Evolutionary conservation across 768 basidiomycete species (phyloP).

Genomic region (Lactifluus rugatus): DNA sequence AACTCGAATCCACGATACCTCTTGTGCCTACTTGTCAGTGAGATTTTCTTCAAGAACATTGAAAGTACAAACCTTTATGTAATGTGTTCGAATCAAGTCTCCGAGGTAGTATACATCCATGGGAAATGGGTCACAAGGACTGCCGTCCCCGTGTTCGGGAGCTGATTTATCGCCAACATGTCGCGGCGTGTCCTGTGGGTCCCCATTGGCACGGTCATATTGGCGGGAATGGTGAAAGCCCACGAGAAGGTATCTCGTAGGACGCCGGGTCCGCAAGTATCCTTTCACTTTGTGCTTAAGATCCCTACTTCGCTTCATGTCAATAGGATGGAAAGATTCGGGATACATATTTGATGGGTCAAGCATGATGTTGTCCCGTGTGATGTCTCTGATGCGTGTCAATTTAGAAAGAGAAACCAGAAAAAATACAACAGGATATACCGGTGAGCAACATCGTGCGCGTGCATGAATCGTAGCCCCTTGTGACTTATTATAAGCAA

Average conservation of each 20-base stretch:
- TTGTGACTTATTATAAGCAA: not conserved
- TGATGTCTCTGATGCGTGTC: not conserved
- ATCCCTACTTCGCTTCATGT: constrained; percentile 17
- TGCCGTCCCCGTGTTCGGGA: constrained; percentile 23
- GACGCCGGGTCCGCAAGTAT: constrained; percentile 25
- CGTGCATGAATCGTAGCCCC: constrained; percentile 21
- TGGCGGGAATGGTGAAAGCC: constrained; percentile 30
- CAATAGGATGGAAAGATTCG: constrained; percentile 24
- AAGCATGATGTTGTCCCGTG: constrained; percentile 20
- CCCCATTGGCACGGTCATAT: constrained; percentile 23
- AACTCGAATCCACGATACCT: constrained; percentile 25
- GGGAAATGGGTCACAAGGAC: constrained; percentile 25
- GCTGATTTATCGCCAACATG: constrained; percentile 34
- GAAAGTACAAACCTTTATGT: constrained; percentile 20
- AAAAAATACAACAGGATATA: constrained; percentile 21
- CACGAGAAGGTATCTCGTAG: constrained; percentile 28
- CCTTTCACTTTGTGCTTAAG: constrained; percentile 19
- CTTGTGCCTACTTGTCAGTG: not conserved
- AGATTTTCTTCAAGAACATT: not conserved
- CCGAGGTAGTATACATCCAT: constrained; percentile 30
- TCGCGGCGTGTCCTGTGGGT: constrained; percentile 24
- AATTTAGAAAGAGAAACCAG: not conserved
- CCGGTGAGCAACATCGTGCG: constrained; percentile 22
- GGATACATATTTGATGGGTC: constrained; percentile 25
- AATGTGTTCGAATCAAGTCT: constrained; percentile 24